Evolutionary conservation across 2,329 filamentous ascomycete genomes (phyloP).

Genomic region (Aspergillus phoenicis): DNA sequence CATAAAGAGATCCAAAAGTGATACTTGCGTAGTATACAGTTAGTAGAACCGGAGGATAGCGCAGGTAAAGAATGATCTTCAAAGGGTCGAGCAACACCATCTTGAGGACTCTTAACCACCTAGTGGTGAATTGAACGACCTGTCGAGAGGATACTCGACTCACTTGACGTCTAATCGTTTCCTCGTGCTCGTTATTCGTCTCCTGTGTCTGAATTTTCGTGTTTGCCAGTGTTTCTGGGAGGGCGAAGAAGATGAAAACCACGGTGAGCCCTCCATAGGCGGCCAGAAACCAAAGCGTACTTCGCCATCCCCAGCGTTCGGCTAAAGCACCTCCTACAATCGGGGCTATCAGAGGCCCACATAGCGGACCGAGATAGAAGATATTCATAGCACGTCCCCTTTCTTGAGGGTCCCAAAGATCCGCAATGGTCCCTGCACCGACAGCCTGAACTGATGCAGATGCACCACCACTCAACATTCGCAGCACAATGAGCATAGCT

Average conservation of each 20-base stretch:
- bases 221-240: slow-evolving; percentile 47
- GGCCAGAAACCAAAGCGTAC: slow-evolving; percentile 75
- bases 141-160: slow-evolving; percentile 63
- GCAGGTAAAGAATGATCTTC: slow-evolving; percentile 69
- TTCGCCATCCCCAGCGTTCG: slow-evolving; percentile 70
- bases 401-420: slow-evolving; percentile 74
- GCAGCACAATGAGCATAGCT: slow-evolving; percentile 75
- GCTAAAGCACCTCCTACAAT: slow-evolving; percentile 76
- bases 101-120: slow-evolving; percentile 57
- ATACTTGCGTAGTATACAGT: slow-evolving; percentile 75
- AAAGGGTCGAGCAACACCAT: slow-evolving; percentile 72
- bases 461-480: slow-evolving; percentile 72
- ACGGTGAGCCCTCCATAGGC: slow-evolving; percentile 63
- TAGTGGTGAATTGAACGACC: slow-evolving; percentile 62
- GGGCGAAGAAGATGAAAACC: slow-evolving; percentile 44
- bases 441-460: slow-evolving; percentile 81
- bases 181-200: slow-evolving; percentile 24
- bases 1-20: slow-evolving; percentile 73
- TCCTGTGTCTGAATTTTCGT: slow-evolving; percentile 36
- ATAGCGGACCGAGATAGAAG: slow-evolving; percentile 78
- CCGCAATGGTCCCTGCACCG: slow-evolving; percentile 79
- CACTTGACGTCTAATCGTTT: slow-evolving; percentile 33
- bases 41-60: slow-evolving; percentile 72
- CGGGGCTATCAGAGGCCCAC: slow-evolving; percentile 73
- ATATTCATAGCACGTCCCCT: slow-evolving; percentile 78